Percentiles rank a stretch among this genome's conserved stretches.
Evolutionary conservation across 306 rosid genomes (phyloP).

Genomic region (Vachellia pachyceras): DNA sequence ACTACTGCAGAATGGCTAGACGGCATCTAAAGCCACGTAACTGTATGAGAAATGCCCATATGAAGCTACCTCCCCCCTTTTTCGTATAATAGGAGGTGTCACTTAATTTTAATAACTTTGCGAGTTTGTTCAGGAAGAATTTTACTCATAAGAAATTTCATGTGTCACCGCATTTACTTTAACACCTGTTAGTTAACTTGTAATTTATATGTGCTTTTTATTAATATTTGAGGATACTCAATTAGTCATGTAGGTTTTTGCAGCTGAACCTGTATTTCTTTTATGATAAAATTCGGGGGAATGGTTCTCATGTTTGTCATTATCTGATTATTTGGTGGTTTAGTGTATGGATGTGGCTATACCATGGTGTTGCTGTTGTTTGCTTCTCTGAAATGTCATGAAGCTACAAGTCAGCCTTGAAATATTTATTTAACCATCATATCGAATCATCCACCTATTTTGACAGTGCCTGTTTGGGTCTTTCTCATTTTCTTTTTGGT

Average conservation of each 20-base stretch:
- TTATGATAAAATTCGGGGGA: background rate
- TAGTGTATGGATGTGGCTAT: background rate
- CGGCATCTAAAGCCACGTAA: background rate
- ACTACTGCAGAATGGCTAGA: background rate
- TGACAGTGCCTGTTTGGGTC: background rate
- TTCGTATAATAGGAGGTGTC: background rate
- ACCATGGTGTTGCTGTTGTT: background rate
- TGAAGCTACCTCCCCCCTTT: background rate
- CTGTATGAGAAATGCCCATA: slow-evolving; percentile 1
- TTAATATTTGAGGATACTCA: background rate
- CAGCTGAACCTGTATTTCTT: background rate
- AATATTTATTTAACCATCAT: background rate
- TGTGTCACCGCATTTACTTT: slow-evolving; percentile 3
- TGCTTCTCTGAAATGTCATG: background rate
- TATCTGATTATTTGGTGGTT: background rate
- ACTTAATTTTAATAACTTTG: background rate
- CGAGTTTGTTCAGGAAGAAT: background rate
- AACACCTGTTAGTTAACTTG: background rate
- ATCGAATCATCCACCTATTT: background rate
- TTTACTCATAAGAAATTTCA: slow-evolving; percentile 7
- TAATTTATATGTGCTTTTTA: background rate
- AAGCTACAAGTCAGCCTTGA: background rate
- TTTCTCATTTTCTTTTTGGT: background rate
- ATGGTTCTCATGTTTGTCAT: background rate
- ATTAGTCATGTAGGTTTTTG: background rate